These are phyloP conservation scores for Skeletonema costatum DNA, from an alignment of 108 stramenopile genomes.

Conservation along the genomic window DNA sequence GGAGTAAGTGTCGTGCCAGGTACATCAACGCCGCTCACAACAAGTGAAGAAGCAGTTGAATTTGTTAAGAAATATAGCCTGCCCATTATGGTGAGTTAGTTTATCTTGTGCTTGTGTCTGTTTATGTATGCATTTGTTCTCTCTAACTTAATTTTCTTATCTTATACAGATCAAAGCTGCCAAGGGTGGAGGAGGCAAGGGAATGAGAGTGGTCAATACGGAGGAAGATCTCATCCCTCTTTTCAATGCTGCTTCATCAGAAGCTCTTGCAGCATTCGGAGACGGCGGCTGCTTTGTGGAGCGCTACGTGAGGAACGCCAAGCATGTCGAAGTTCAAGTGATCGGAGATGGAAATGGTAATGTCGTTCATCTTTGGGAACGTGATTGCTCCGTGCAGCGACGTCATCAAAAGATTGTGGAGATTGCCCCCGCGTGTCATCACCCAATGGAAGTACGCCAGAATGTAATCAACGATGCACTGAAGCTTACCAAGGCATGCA, in stretches of 20 bases:
- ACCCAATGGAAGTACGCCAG: slow-evolving; percentile 55
- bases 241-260: slow-evolving; percentile 65
- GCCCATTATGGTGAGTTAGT: slow-evolving; percentile 68
- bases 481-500: slow-evolving; percentile 73
- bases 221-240: slow-evolving; percentile 62
- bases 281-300: slow-evolving; percentile 89
- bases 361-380: slow-evolving; percentile 82
- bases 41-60: slow-evolving; percentile 46
- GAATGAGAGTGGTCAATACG: slow-evolving; percentile 83
- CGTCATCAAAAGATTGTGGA: slow-evolving; percentile 90
- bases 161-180: slow-evolving; percentile 69
- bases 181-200: slow-evolving; percentile 91
- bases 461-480: slow-evolving; percentile 76
- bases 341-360: slow-evolving; percentile 73
- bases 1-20: slow-evolving; percentile 51
- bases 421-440: slow-evolving; percentile 67
- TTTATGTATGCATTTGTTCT: background rate
- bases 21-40: slow-evolving; percentile 35
- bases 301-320: slow-evolving; percentile 78
- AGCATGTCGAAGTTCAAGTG: slow-evolving; percentile 90
- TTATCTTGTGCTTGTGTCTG: background rate
- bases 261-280: slow-evolving; percentile 79
- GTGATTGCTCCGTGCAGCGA: slow-evolving; percentile 90
- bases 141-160: background rate
- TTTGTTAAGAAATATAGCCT: slow-evolving; percentile 81